A percentile compares a stretch with the other conserved stretches of the same genome.
Evolutionary conservation across 331 rosid species (phyloP).

Genomic region (Cucumis variabilis): DNA sequence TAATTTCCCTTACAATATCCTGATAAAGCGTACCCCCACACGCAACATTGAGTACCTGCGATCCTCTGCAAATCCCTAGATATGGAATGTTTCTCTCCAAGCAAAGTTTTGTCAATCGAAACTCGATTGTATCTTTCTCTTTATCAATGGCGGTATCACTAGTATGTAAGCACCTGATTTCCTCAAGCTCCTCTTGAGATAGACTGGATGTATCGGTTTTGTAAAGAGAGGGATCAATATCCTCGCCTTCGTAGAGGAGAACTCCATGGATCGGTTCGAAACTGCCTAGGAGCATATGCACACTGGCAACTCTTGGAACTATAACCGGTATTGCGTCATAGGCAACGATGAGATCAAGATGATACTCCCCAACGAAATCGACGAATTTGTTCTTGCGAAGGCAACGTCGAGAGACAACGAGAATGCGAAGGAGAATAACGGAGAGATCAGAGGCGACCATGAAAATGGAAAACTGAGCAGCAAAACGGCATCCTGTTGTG

Average conservation of each 20-base stretch:
- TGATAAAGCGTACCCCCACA: slow-evolving; percentile 88
- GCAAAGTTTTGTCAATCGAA: slow-evolving; percentile 86
- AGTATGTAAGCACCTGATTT: slow-evolving; percentile 69
- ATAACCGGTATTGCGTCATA: slow-evolving; percentile 91
- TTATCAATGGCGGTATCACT: slow-evolving; percentile 82
- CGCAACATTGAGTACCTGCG: slow-evolving; percentile 88
- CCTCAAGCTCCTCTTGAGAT: slow-evolving; percentile 68
- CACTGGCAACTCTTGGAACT: slow-evolving; percentile 91
- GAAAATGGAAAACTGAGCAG: neutral
- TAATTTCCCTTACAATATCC: slow-evolving; percentile 73
- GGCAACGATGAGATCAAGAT: slow-evolving; percentile 84
- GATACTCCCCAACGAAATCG: slow-evolving; percentile 94
- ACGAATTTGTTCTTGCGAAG: slow-evolving; percentile 97
- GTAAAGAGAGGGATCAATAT: slow-evolving; percentile 85
- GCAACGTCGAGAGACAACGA: slow-evolving; percentile 88
- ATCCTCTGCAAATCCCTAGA: slow-evolving; percentile 89
- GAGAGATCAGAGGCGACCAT: slow-evolving; percentile 66
- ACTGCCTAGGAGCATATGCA: slow-evolving; percentile 74
- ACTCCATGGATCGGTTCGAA: slow-evolving; percentile 98
- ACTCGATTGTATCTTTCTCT: slow-evolving; percentile 87
- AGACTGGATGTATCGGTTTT: slow-evolving; percentile 53
- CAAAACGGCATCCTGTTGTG: too few species aligned
- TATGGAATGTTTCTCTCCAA: slow-evolving; percentile 92
- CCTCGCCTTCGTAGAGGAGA: slow-evolving; percentile 94
- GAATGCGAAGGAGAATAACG: slow-evolving; percentile 83